Percentiles rank a stretch among this genome's conserved stretches.
These are phyloP conservation scores for Akanthomyces uredinophilus DNA, from an alignment of 2,329 filamentous ascomycete species.

Conservation along the genomic window DNA sequence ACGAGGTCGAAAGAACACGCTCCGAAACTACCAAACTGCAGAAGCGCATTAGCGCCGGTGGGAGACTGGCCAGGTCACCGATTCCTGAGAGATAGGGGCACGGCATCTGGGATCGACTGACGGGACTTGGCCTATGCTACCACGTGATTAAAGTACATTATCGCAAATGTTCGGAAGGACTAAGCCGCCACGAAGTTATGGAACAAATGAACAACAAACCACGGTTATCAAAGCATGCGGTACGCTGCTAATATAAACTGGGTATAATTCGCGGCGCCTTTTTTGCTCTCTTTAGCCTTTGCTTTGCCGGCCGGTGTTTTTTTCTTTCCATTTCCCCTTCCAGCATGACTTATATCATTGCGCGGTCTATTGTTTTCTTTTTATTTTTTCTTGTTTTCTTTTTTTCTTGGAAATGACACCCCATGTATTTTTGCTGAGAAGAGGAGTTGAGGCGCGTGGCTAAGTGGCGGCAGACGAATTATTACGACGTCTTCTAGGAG, in stretches of 20 bases:
- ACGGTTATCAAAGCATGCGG: not conserved
- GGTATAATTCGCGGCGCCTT: not conserved
- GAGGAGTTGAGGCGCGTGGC: slow-evolving; percentile 1
- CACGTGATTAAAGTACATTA: slow-evolving; percentile 28
- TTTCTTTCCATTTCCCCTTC: not conserved
- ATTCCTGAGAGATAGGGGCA: slow-evolving; percentile 57
- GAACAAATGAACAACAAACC: slow-evolving; percentile 8
- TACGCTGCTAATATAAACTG: not conserved
- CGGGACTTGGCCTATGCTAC: slow-evolving; percentile 33
- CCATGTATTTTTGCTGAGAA: not conserved
- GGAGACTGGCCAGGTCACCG: slow-evolving; percentile 61
- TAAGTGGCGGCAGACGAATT: not conserved
- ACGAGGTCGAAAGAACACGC: slow-evolving; percentile 44
- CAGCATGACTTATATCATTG: not conserved
- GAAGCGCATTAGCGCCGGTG: slow-evolving; percentile 74
- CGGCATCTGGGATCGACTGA: slow-evolving; percentile 35
- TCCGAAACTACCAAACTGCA: slow-evolving; percentile 61
- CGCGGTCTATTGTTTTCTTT: not conserved
- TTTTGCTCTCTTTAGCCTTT: not conserved
- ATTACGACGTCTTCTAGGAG: not conserved
- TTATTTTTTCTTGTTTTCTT: not conserved
- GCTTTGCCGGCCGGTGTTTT: not conserved
- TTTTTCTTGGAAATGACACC: not conserved
- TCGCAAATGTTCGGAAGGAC: slow-evolving; percentile 20
- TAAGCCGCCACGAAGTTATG: slow-evolving; percentile 7